Percentiles rank a stretch among this genome's conserved stretches.
Evolutionary conservation across 78 protist genomes (phyloP).

Genomic region (Emiliania huxleyi): DNA sequence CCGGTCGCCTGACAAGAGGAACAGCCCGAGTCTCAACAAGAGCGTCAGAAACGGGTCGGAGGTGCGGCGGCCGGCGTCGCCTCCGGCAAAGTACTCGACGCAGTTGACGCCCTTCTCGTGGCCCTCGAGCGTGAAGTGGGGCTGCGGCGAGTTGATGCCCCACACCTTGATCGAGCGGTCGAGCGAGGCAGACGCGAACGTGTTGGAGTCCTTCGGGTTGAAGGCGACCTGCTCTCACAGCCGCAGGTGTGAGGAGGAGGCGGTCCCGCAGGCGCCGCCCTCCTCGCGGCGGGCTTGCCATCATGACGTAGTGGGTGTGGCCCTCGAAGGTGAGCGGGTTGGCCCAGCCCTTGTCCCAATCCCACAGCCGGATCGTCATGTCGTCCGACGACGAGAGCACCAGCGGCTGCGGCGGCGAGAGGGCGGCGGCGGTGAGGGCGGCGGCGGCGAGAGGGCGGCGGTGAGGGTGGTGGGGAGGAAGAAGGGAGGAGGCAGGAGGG

Average conservation of each 20-base stretch:
- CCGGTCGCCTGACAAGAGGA: too few species aligned
- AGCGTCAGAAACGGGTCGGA: not conserved
- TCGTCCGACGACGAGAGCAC: conserved; percentile 95
- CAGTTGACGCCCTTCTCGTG: conserved; percentile 97
- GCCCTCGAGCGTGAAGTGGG: conserved; percentile 97
- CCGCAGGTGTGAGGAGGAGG: too few species aligned
- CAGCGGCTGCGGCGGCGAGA: too few species aligned
- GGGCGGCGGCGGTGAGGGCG: too few species aligned
- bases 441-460: too few species aligned
- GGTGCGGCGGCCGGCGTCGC: too few species aligned
- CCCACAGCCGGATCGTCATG: conserved; percentile 94
- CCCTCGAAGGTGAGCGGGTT: conserved; percentile 89
- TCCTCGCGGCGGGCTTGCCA: too few species aligned
- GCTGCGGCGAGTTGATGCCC: conserved; percentile 74
- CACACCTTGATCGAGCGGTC: conserved; percentile 95
- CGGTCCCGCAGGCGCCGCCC: too few species aligned
- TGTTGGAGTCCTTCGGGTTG: conserved; percentile 97
- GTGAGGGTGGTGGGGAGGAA: too few species aligned
- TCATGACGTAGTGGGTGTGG: conserved; percentile 97
- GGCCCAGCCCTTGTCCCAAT: conserved; percentile 94
- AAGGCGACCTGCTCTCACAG: conserved; percentile 73
- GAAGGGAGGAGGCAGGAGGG: too few species aligned
- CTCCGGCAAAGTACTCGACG: conserved; percentile 82
- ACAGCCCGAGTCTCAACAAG: too few species aligned
- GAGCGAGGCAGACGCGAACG: conserved; percentile 97